Percentiles rank a stretch among this genome's conserved stretches.
Evolutionary conservation across 179 eudicot species (phyloP).

Genomic region (Actinidia arguta): DNA sequence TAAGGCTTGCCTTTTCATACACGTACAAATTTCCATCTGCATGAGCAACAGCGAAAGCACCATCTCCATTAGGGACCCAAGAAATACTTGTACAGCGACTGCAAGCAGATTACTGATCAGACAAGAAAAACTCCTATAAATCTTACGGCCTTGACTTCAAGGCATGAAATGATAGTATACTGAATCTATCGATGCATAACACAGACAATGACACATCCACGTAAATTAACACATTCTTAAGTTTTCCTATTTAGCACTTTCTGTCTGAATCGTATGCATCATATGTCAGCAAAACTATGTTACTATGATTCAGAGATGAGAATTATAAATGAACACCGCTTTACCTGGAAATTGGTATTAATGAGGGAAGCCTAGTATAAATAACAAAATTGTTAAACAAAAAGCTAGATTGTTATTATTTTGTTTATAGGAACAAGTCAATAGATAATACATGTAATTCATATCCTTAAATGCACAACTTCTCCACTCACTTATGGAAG

Average conservation of each 20-base stretch:
- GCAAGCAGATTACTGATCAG: conserved; percentile 35
- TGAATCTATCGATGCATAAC: neutral
- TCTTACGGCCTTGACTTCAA: neutral
- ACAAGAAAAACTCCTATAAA: neutral
- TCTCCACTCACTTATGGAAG: no score
- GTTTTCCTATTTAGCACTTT: neutral
- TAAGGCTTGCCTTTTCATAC: conserved; percentile 86
- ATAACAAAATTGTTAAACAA: no score
- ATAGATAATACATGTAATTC: no score
- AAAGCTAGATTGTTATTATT: no score
- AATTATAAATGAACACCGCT: no score
- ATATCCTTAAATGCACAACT: no score
- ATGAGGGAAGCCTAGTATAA: no score
- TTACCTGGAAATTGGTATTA: no score
- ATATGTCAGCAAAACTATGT: neutral
- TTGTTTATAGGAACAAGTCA: no score
- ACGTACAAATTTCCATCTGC: conserved; percentile 94
- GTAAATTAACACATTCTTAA: no score
- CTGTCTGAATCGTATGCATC: neutral
- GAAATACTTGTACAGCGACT: conserved; percentile 89
- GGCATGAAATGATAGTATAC: neutral
- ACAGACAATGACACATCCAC: neutral
- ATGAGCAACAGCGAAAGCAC: conserved; percentile 85
- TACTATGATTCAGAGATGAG: neutral
- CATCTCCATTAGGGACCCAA: conserved; percentile 92